Conservation (phyloP, 1,284 basidiomycete species). For the Crepidotus sp. region DNA sequence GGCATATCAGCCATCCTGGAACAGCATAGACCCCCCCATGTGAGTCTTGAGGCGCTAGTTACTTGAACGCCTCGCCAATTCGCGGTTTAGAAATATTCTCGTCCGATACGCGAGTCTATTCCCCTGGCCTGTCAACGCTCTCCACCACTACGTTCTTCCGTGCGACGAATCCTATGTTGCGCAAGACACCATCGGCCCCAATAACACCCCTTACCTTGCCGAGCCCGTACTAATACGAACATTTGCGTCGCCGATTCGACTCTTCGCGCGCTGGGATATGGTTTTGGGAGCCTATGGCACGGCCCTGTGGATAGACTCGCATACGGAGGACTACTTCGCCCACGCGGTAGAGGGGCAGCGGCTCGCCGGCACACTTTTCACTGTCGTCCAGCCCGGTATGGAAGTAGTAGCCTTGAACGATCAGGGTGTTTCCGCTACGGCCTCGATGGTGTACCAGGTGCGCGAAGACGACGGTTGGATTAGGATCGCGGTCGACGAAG, state of each 20-base stretch:
- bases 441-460: conserved; percentile 37
- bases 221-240: conserved; percentile 31
- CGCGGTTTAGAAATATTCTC: conserved; percentile 43
- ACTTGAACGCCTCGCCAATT: too few relatives aligned
- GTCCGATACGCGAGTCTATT: conserved; percentile 51
- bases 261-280: conserved; percentile 48
- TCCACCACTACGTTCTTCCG: conserved; percentile 50
- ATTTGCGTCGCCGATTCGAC: conserved; percentile 49
- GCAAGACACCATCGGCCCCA: conserved; percentile 20
- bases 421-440: conserved; percentile 21
- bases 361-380: conserved; percentile 38
- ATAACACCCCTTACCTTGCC: conserved; percentile 39
- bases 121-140: conserved; percentile 60
- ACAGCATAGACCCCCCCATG: conserved; percentile 27
- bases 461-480: conserved; percentile 44
- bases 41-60: too few relatives aligned
- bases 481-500: conserved; percentile 47
- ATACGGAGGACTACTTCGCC: conserved; percentile 40
- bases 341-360: conserved; percentile 48
- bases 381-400: conserved; percentile 14
- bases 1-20: conserved; percentile 21
- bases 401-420: conserved; percentile 21
- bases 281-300: conserved; percentile 51
- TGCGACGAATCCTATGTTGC: conserved; percentile 33
- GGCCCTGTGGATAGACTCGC: conserved; percentile 55